phyloP scores from a whole-genome alignment of 164 flowering plant genomes.

The Macadamia tetraphylla region DNA sequence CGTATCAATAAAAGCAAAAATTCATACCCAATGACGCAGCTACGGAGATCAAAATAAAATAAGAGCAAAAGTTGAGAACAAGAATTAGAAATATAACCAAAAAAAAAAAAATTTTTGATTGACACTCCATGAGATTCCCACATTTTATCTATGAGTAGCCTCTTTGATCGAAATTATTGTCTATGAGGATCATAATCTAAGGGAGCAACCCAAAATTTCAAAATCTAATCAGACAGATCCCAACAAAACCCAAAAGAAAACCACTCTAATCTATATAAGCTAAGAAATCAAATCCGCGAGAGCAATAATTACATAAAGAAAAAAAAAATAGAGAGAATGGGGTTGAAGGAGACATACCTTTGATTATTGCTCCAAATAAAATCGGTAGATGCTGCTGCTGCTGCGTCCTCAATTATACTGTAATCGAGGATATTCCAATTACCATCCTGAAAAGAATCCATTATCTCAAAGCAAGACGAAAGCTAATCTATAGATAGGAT shows the following conservation, averaged over 20 bases:
- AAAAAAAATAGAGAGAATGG: not conserved
- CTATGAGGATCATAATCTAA: not conserved
- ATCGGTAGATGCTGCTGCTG: conserved; percentile 22
- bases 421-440: conserved; percentile 36
- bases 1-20: not conserved
- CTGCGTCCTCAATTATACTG: conserved; percentile 22
- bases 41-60: not conserved
- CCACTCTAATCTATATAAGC: not conserved
- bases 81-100: not conserved
- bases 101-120: not conserved
- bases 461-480: not conserved
- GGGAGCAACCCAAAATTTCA: not conserved
- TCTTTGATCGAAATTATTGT: not conserved
- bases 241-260: not conserved
- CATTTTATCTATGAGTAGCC: not conserved
- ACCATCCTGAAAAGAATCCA: conserved; percentile 28
- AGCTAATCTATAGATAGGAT: too few species aligned
- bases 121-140: too few species aligned
- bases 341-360: conserved; percentile 11
- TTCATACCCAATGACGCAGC: not conserved
- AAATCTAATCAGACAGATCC: not conserved
- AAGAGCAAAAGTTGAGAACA: not conserved
- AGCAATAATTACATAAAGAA: not conserved
- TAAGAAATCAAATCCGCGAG: not conserved
- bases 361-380: conserved; percentile 29